Percentiles rank a stretch among this genome's conserved stretches.
Conservation (phyloP, 805 yeast species). For the Saccharomycopsis guyanensis region DNA sequence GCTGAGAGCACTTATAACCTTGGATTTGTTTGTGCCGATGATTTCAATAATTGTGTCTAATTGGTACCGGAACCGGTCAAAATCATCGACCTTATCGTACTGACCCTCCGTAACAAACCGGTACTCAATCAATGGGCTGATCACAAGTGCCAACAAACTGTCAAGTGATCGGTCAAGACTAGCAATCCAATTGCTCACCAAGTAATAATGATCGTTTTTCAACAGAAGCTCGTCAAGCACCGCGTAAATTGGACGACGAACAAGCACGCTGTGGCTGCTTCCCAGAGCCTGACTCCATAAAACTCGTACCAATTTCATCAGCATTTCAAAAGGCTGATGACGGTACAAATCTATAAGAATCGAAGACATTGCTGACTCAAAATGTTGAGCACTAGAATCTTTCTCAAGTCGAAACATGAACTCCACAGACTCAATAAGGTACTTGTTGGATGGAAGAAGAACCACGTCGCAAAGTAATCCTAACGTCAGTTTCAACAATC, state of each 20-base stretch:
- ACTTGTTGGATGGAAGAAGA: constrained; percentile 39
- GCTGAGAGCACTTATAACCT: constrained; percentile 41
- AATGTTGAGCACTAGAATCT: constrained; percentile 39
- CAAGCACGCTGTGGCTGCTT: constrained; percentile 32
- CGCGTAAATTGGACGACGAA: constrained; percentile 58
- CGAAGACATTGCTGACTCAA: constrained; percentile 68
- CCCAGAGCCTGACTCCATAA: constrained; percentile 80
- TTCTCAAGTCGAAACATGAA: constrained; percentile 54
- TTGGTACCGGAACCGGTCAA: constrained; percentile 55
- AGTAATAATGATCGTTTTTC: constrained; percentile 32
- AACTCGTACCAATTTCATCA: constrained; percentile 28
- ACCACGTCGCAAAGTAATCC: constrained; percentile 50
- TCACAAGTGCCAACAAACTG: constrained; percentile 50
- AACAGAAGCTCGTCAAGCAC: constrained; percentile 55
- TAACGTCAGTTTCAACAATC: constrained; percentile 35
- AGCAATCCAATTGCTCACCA: constrained; percentile 43
- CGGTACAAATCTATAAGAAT: constrained; percentile 37
- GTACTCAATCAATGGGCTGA: constrained; percentile 44
- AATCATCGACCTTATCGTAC: constrained; percentile 44
- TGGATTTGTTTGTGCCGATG: constrained; percentile 37
- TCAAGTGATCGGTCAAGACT: constrained; percentile 45
- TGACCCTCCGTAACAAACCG: constrained; percentile 26
- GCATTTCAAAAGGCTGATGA: constrained; percentile 32
- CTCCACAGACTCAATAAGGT: constrained; percentile 66
- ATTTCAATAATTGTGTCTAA: constrained; percentile 46